phyloP scores from a whole-genome alignment of 257 asterid species.

The Solanum pimpinellifolium region DNA sequence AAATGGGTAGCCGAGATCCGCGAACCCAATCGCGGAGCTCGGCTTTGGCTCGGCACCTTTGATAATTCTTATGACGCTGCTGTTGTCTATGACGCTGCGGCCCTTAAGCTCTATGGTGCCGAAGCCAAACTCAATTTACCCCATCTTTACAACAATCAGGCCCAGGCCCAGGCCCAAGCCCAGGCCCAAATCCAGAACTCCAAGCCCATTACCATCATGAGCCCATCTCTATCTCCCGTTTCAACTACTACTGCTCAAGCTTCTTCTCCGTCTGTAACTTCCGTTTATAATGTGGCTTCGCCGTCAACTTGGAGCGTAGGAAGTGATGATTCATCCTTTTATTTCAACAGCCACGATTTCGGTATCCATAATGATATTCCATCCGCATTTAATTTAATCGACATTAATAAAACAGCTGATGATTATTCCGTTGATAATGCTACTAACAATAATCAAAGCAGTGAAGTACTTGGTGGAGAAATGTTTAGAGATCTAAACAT shows the following conservation, averaged over 20 bases:
- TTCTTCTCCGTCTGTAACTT: not conserved
- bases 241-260: not conserved
- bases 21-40: slow-evolving; percentile 69
- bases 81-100: slow-evolving; percentile 62
- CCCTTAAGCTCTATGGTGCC: slow-evolving; percentile 51
- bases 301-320: not conserved
- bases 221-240: not conserved
- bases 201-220: not conserved
- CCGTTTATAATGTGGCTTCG: not conserved
- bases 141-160: slow-evolving; percentile 16
- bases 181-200: not conserved
- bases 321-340: not conserved
- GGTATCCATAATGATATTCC: not conserved
- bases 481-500: slow-evolving; percentile 2
- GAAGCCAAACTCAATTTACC: slow-evolving; percentile 60
- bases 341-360: not conserved
- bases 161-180: not conserved
- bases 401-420: not conserved
- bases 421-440: not conserved
- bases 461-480: not conserved
- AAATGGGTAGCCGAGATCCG: slow-evolving; percentile 94
- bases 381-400: not conserved
- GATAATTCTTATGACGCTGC: slow-evolving; percentile 72
- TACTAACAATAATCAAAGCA: not conserved
- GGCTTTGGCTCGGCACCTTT: slow-evolving; percentile 83